These are phyloP conservation scores for Raffaelea ambrosiae DNA, from an alignment of 2,329 filamentous ascomycete species.

Conservation along the genomic window DNA sequence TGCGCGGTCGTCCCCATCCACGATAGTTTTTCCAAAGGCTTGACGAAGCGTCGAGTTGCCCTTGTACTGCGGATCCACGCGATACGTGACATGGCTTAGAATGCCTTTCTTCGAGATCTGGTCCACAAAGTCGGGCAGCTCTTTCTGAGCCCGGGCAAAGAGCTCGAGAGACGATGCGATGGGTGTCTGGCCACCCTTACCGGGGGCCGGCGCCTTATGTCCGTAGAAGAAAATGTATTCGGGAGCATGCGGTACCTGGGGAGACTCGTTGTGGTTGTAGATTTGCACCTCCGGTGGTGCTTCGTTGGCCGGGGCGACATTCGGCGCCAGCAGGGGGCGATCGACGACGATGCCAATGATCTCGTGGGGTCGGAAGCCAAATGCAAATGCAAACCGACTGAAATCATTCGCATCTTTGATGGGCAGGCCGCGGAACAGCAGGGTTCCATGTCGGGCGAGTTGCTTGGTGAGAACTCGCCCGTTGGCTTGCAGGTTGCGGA, in stretches of 20 bases:
- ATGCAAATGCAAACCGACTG: conserved; percentile 17
- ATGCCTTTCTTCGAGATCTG: conserved; percentile 14
- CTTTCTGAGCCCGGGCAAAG: conserved; percentile 12
- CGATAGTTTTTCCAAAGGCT: conserved; percentile 14
- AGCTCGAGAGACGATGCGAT: conserved; percentile 17
- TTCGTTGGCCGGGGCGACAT: conserved; percentile 21
- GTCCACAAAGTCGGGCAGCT: conserved; percentile 16
- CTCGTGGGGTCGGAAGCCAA: conserved; percentile 17
- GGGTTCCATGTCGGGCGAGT: conserved; percentile 14
- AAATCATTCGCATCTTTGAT: conserved; percentile 16
- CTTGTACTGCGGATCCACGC: conserved; percentile 7
- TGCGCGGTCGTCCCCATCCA: conserved; percentile 15
- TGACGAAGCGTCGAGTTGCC: conserved; percentile 16
- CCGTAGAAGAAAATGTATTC: conserved; percentile 19
- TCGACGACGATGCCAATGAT: conserved; percentile 19
- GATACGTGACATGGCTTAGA: not conserved
- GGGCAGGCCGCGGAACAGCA: conserved; percentile 17
- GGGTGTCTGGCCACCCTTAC: conserved; percentile 17
- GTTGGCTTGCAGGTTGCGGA: not conserved
- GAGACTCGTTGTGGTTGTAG: conserved; percentile 19
- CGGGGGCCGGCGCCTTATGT: conserved; percentile 11
- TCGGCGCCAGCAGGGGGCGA: conserved; percentile 15
- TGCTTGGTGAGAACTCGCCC: conserved; percentile 20
- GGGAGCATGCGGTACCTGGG: conserved; percentile 17
- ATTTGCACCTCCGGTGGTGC: conserved; percentile 17